These are phyloP conservation scores for Zostera marina DNA, from an alignment of 116 monocot species.

Conservation along the genomic window DNA sequence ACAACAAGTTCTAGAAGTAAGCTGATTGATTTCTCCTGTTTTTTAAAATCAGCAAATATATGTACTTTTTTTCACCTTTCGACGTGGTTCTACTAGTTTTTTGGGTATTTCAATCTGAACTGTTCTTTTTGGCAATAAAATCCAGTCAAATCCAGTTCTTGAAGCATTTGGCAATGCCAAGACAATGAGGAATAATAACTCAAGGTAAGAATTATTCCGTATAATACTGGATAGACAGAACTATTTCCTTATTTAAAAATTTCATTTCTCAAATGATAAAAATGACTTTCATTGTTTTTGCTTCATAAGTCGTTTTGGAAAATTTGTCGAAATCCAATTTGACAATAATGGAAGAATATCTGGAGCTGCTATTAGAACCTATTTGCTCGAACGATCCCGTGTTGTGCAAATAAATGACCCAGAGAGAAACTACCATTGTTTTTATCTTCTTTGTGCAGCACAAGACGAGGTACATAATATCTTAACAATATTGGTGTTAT, in stretches of 20 bases:
- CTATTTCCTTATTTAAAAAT: too few relatives aligned
- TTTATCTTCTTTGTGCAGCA: conserved; percentile 42
- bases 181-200: conserved; percentile 36
- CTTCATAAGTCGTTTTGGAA: conserved; percentile 28
- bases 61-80: too few relatives aligned
- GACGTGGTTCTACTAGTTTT: too few relatives aligned
- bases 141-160: conserved; percentile 33
- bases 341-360: conserved; percentile 42
- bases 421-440: conserved; percentile 41
- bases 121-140: background rate
- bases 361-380: conserved; percentile 37
- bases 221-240: too few relatives aligned
- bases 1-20: conserved; percentile 53
- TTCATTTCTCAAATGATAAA: too few relatives aligned
- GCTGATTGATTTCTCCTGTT: background rate
- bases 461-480: conserved; percentile 19
- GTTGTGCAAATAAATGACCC: conserved; percentile 36
- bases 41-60: background rate
- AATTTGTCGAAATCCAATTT: conserved; percentile 46
- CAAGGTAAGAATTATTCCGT: conserved; percentile 16
- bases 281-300: too few relatives aligned
- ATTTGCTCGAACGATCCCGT: conserved; percentile 37
- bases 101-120: too few relatives aligned
- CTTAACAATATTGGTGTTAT: background rate
- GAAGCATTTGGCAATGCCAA: conserved; percentile 46